phyloP scores from a whole-genome alignment of 495 filamentous ascomycete species.

The Cercophora sp. region DNA sequence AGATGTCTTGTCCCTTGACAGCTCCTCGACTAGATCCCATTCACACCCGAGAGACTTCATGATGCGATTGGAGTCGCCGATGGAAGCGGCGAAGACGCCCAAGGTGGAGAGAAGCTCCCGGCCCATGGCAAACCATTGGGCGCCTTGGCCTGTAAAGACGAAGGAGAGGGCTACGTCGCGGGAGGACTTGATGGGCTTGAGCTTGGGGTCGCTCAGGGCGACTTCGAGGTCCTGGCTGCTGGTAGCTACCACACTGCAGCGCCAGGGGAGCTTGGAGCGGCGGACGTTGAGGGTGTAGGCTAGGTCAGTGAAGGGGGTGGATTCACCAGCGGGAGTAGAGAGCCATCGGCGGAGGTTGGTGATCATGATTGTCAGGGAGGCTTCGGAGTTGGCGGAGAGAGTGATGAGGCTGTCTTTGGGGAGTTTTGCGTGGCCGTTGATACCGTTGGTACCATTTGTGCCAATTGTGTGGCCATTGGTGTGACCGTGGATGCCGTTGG shows the following conservation, averaged over 20 bases:
- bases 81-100: constrained; percentile 19
- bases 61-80: constrained; percentile 19
- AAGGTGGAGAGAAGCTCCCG: constrained; percentile 27
- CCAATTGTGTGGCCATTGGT: too few relatives aligned
- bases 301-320: too few relatives aligned
- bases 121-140: constrained; percentile 45
- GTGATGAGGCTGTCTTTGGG: too few relatives aligned
- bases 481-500: too few relatives aligned
- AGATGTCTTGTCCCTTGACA: background rate
- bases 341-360: too few relatives aligned
- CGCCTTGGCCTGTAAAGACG: constrained; percentile 23
- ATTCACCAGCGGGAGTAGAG: too few relatives aligned
- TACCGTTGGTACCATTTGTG: too few relatives aligned
- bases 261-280: constrained; percentile 22
- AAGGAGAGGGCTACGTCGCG: constrained; percentile 9
- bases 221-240: constrained; percentile 19
- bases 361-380: background rate
- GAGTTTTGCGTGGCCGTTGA: too few relatives aligned
- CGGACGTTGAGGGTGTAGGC: background rate
- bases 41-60: constrained; percentile 2
- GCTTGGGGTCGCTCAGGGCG: constrained; percentile 18
- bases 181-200: constrained; percentile 4
- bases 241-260: too few relatives aligned
- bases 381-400: background rate
- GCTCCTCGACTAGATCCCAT: constrained; percentile 2